A percentile compares a stretch with the other conserved stretches of the same genome.
phyloP scores from a whole-genome alignment of 768 basidiomycete genomes.

The Leccinum longicurvipes region DNA sequence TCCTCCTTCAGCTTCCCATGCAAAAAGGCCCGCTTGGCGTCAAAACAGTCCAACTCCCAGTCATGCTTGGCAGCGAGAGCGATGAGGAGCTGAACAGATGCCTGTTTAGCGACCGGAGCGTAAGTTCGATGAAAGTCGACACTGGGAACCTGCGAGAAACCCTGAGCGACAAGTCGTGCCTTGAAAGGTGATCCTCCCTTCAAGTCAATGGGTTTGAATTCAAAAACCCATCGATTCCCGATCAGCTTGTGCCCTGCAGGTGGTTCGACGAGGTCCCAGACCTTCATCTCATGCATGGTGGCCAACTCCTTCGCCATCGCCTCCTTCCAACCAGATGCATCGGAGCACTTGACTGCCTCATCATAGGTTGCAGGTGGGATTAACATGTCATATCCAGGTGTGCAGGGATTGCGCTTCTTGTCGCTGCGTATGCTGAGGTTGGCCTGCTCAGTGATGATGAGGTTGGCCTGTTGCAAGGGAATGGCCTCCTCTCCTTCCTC shows the following conservation, averaged over 20 bases:
- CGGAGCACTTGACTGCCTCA: not conserved
- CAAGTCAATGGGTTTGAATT: constrained; percentile 1
- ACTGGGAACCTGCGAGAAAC: not conserved
- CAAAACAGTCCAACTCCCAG: constrained; percentile 9
- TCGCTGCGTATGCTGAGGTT: not conserved
- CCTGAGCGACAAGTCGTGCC: not conserved
- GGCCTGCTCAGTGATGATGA: not conserved
- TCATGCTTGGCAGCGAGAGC: not conserved
- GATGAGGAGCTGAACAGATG: not conserved
- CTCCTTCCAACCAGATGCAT: not conserved
- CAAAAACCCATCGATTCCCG: constrained; percentile 4
- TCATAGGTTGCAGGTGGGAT: not conserved
- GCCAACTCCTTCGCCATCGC: constrained; percentile 4
- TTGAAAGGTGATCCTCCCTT: not conserved
- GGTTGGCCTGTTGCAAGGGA: not conserved
- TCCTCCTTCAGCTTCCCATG: constrained; percentile 6
- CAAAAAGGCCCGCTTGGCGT: constrained; percentile 1
- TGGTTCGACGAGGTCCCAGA: not conserved
- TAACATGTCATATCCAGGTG: not conserved
- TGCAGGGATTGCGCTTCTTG: not conserved
- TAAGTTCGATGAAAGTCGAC: constrained; percentile 15
- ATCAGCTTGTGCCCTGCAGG: not conserved
- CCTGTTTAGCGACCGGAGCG: constrained; percentile 11
- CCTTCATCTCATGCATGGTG: constrained; percentile 4
- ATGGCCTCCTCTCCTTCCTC: no score